Evolutionary conservation across 768 basidiomycete genomes (phyloP).

Genomic region (Tylopilus sp.): DNA sequence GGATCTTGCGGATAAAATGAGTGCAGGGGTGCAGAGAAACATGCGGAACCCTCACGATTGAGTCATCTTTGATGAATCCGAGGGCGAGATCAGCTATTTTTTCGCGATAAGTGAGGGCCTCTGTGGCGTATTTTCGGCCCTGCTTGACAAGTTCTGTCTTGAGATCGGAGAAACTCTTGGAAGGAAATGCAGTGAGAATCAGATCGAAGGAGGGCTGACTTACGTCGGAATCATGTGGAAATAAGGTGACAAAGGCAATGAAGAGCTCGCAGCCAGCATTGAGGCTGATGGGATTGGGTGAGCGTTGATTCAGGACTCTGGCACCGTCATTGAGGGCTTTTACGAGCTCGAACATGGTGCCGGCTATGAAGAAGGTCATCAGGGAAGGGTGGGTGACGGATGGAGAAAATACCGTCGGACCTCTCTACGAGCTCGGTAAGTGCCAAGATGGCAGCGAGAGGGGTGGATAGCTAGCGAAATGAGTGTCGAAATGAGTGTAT

Average conservation of each 20-base stretch:
- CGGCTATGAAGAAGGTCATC: slow-evolving; percentile 45
- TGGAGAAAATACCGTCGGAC: slow-evolving; percentile 62
- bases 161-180: slow-evolving; percentile 76
- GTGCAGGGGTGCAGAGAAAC: slow-evolving; percentile 11
- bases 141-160: slow-evolving; percentile 82
- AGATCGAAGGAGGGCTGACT: slow-evolving; percentile 29
- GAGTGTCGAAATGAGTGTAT: background rate
- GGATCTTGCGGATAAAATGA: slow-evolving; percentile 55
- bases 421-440: slow-evolving; percentile 78
- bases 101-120: slow-evolving; percentile 80
- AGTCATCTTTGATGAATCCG: slow-evolving; percentile 93
- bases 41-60: slow-evolving; percentile 54
- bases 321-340: slow-evolving; percentile 78
- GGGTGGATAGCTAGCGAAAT: slow-evolving; percentile 62
- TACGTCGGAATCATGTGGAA: slow-evolving; percentile 79
- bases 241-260: slow-evolving; percentile 82
- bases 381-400: background rate
- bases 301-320: slow-evolving; percentile 53
- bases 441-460: slow-evolving; percentile 85
- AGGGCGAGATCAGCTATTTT: slow-evolving; percentile 89
- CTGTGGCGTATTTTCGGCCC: slow-evolving; percentile 70
- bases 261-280: slow-evolving; percentile 91
- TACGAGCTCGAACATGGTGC: slow-evolving; percentile 91
- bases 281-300: slow-evolving; percentile 76
- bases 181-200: slow-evolving; percentile 7